phyloP scores from a whole-genome alignment of 2,329 filamentous ascomycete species.

The Colletotrichum limetticola region DNA sequence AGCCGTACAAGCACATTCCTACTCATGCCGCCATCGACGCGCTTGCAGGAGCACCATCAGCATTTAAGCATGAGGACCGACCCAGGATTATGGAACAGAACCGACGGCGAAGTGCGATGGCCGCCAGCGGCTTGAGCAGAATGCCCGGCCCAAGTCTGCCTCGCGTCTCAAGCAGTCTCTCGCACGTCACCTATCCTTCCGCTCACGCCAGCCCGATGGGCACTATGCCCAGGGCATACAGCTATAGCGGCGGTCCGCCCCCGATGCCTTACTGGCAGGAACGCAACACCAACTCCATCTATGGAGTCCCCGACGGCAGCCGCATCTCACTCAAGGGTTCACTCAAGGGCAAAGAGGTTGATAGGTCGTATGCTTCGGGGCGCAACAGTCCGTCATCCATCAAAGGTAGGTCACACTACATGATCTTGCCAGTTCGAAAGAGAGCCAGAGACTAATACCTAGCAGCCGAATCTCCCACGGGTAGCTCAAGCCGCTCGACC shows the following conservation, averaged over 20 bases:
- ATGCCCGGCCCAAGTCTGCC: constrained; percentile 47
- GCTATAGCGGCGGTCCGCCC: constrained; percentile 52
- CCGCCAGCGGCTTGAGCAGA: constrained; percentile 50
- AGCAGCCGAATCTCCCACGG: constrained; percentile 41
- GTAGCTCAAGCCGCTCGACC: constrained; percentile 50
- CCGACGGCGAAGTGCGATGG: constrained; percentile 59
- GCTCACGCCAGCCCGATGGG: constrained; percentile 52
- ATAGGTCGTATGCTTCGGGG: constrained; percentile 45
- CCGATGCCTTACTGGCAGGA: constrained; percentile 39
- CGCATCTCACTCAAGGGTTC: constrained; percentile 52
- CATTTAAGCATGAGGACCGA: constrained; percentile 60
- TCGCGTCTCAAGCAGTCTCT: constrained; percentile 60
- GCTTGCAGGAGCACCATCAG: constrained; percentile 62
- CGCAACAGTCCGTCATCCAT: constrained; percentile 50
- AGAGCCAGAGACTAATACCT: constrained; percentile 20
- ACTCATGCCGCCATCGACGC: constrained; percentile 71
- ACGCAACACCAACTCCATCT: constrained; percentile 44
- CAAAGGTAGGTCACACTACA: constrained; percentile 43
- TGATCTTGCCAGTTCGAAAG: neutral
- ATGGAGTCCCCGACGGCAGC: constrained; percentile 41
- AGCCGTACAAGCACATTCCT: constrained; percentile 70
- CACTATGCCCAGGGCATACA: constrained; percentile 54
- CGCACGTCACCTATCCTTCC: constrained; percentile 58
- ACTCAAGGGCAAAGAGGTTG: constrained; percentile 56
- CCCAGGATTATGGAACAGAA: constrained; percentile 62